A percentile compares a stretch with the other conserved stretches of the same genome.
These are phyloP conservation scores for Yarrowia sp. DNA, from an alignment of 805 yeast genomes.

Conservation along the genomic window DNA sequence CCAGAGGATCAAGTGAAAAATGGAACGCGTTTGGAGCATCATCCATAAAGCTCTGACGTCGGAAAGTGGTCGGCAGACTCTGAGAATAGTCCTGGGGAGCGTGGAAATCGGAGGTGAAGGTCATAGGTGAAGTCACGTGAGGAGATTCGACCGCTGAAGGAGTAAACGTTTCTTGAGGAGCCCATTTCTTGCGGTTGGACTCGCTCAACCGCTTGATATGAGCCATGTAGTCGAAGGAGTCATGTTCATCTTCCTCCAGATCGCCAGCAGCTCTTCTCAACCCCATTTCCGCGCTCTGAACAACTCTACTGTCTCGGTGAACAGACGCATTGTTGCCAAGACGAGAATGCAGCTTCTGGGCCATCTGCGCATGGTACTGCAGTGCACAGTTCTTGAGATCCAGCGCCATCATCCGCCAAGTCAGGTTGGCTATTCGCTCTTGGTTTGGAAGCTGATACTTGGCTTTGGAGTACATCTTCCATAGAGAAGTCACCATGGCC, in stretches of 20 bases:
- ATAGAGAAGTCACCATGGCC: conserved; percentile 40
- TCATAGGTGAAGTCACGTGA: conserved; percentile 1
- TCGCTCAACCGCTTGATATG: conserved; percentile 59
- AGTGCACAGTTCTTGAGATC: conserved; percentile 12
- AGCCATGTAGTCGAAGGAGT: conserved; percentile 56
- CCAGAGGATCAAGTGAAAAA: conserved; percentile 49
- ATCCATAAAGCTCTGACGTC: conserved; percentile 16
- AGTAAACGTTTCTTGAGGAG: background rate
- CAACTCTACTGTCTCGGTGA: background rate
- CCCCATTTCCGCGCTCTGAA: background rate
- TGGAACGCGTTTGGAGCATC: conserved; percentile 35
- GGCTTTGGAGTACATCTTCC: conserved; percentile 82
- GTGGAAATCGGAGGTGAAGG: conserved; percentile 3
- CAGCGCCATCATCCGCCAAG: conserved; percentile 76
- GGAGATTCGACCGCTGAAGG: no score
- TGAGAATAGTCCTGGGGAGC: conserved; percentile 4
- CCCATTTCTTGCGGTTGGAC: conserved; percentile 14
- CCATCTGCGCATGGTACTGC: conserved; percentile 16
- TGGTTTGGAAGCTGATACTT: conserved; percentile 70
- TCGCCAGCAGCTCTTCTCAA: background rate
- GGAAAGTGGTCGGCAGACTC: conserved; percentile 3
- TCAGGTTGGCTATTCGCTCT: conserved; percentile 74
- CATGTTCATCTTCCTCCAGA: conserved; percentile 31
- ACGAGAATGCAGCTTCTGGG: conserved; percentile 20
- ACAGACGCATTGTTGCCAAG: conserved; percentile 2